Evolutionary conservation across 2,329 filamentous ascomycete genomes (phyloP).

Genomic region (Ophiostoma australiae): DNA sequence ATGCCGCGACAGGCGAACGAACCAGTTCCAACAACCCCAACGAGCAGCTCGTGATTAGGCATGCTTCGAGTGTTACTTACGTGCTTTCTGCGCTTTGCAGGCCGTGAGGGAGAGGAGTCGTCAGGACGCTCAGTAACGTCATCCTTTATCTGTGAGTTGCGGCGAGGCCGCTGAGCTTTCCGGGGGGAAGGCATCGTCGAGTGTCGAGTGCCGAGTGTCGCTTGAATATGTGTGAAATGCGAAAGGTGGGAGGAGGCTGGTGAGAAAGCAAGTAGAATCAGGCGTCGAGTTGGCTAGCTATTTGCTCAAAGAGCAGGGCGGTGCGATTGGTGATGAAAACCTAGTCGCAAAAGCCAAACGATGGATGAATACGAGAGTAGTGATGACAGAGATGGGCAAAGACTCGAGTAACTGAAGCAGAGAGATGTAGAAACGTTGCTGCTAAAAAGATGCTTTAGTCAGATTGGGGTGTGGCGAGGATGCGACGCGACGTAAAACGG

Average conservation of each 20-base stretch:
- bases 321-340: slow-evolving; percentile 3
- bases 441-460: slow-evolving; percentile 4
- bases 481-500: slow-evolving; percentile 20
- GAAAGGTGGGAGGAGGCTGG: slow-evolving; percentile 13
- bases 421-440: slow-evolving; percentile 12
- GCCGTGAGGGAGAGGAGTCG: slow-evolving; percentile 55
- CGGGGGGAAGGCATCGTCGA: slow-evolving; percentile 33
- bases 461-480: slow-evolving; percentile 9
- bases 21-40: neutral
- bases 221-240: slow-evolving; percentile 6
- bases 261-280: neutral
- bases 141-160: slow-evolving; percentile 34
- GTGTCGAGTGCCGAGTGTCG: too few relatives aligned
- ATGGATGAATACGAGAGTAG: neutral
- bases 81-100: slow-evolving; percentile 62
- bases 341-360: neutral
- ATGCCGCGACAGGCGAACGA: neutral
- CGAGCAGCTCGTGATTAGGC: neutral
- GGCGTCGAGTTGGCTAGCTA: neutral
- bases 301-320: slow-evolving; percentile 16
- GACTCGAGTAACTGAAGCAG: neutral
- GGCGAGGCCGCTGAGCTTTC: slow-evolving; percentile 35
- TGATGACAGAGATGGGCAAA: neutral
- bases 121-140: slow-evolving; percentile 34
- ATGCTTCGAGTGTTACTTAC: slow-evolving; percentile 35